Base-by-base conservation (phyloP, 228 moss, liverwort and hornwort genomes). In the Sphagnum fallax region DNA sequence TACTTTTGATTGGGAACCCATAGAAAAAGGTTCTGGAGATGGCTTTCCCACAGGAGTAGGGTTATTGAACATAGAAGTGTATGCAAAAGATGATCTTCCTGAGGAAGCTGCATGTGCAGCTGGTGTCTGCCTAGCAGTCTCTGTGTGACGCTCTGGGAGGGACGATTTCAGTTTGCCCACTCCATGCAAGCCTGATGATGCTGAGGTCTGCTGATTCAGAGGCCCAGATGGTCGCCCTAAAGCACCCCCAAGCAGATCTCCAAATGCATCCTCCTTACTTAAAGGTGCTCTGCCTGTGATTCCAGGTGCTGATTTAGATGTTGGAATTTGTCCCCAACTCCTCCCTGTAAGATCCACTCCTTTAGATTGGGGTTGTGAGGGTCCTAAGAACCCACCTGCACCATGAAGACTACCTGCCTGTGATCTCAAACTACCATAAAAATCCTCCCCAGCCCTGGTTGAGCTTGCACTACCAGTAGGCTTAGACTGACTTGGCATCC, bases 241-340 rank as follows among this genome's bases (percentile, higher is more conserved):
- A 53, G 87, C 88, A 65, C 80, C 81, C 70, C 90, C 91, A 77
- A 98, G 78, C 85, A 98, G 84, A 78, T 98, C 97, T 83, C 93
- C 91, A 73, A 98, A 98, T 55, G 93, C 91, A 87, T 98, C 97
- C 61, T 75, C 87, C 75, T 85, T 88, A 76, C 82, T 86, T 16
- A 89, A 82, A 10, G 86, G 90, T 64, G 82, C 83, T 16, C 89
- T 79, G 48, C 93, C 91, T 49, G 89, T 88, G 69, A 92, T 86
- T 53, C 93, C 93, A 62, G 97, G 88, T 51, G 92, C 77, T 57
- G 86, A 83, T 67, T 93, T 66, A 70, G 93, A 91, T 18, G 91
- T 79, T 65, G 75, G 78, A 67, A 77, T 51, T 48, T 76, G 83
- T 47, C 83, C 67, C 78, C 83, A 87, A 65, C 74, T 74, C 65